Base-by-base conservation (phyloP, 768 basidiomycete species). In the Pleurotus citrinopileatus region DNA sequence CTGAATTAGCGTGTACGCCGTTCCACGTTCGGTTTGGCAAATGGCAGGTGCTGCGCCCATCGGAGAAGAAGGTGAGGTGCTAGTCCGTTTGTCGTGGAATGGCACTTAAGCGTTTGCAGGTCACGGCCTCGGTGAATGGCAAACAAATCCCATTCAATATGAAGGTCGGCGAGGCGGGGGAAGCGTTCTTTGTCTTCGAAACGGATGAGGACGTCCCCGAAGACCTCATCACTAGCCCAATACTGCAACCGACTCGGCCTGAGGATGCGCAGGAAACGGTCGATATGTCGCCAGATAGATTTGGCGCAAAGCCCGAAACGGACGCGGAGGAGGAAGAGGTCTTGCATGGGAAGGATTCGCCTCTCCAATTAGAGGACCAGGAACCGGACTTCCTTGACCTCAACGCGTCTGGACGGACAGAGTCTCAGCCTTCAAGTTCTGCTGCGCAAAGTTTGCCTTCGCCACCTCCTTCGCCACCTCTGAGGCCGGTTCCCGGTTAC, bases 11-110 rank as follows among this genome's bases (percentile, higher is more conserved):
- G 1, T 97, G 94, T 66, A 94, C 92, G 2, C 97, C 96, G 1
- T 99, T 99, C 65, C 97, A 98, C 67, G 95, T 99, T 40, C 79
- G 96, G 57, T 98, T 98, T 69, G 97, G 97, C 47, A 98, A 98
- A 78, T 87, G 94, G 78, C 93, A 96, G 70, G 92, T 98, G 7
- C 79, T 98, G 10, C 76, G 94, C 47, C 95, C 97, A 28, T 85
- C 84, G 22, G 97, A 98, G 72, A 98, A 97, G 76, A 90, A 89
- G 80, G 91, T 90, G 40, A 47, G 64, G 60, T 19, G 28, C 4
- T 25, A 29, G 23, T 9, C 20, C 17, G 45, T 44, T 8, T 38
- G 43, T 22, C 19, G 10, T 20, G n/a, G 44, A 19, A 10, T 34
- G 32, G 9, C 37, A 54, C 44, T 32, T 43, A n/a, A 38, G 19